Base-by-base conservation (phyloP, 2,329 filamentous ascomycete species). In the Aspergillus pseudotamarii region DNA sequence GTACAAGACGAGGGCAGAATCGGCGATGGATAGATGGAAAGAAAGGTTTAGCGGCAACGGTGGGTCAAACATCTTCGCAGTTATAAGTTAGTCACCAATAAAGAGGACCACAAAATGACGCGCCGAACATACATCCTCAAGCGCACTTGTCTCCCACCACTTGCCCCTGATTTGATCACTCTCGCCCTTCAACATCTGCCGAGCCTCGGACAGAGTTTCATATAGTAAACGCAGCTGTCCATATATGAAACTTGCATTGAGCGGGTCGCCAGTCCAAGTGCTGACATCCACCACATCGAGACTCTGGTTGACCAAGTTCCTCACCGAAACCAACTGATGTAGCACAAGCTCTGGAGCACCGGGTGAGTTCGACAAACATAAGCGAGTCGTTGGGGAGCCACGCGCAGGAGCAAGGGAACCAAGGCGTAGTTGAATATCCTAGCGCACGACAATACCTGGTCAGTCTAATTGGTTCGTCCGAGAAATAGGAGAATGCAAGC, bases 211-310 rank as follows among this genome's bases (percentile, higher is more conserved):
- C 45, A 90, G 84, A 66, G 88, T 86, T 62, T 89, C 87, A 65
- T 86, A 82, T 65, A 87, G 77, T 67, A 88, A 79, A 60, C 82
- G 80, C 72, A 88, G 77, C 79, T 88, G 85, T 61, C 86, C 83
- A 67, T 81, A 83, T 72, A 88, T 84, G 75, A 87, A 86, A 70
- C 81, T 79, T 56, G 85, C 83, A 70, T 87, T 83, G 53, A 80
- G 82, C n/a, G 84, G 81, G 72, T 91, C 87, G 19, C 89, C 88
- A 41, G 90, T 91, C 82, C 89, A 90, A 32, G 90, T 85, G 51
- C 90, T 92, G 19, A 96, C 86, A 70, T 90, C 87, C 57, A 97
- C 88, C 54, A 96, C 88, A 76, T 96, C 92, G 66, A 97, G 86
- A 62, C 92, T 90, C 71, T 92, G 87, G 64, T 91, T 94, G 69